A percentile compares a stretch with the other conserved stretches of the same genome.
Conservation (phyloP, 163 green algal genomes). For the Scenedesmus sp. region DNA sequence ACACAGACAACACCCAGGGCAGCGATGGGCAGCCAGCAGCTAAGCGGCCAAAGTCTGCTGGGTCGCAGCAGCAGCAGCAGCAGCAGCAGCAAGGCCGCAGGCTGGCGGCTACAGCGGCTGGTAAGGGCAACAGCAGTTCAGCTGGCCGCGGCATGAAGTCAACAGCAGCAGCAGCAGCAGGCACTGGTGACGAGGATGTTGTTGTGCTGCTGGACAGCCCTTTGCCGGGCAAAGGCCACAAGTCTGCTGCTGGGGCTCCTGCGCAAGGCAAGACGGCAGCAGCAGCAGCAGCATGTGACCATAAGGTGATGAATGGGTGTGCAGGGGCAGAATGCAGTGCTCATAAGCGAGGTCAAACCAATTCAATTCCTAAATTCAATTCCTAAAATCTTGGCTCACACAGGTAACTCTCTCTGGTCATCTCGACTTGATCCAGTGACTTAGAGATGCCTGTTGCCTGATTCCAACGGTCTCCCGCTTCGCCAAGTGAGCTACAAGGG, state of each 20-base stretch:
- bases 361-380: neutral
- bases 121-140: neutral
- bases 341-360: neutral
- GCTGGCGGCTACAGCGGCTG: conserved; percentile 12
- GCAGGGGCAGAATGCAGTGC: neutral
- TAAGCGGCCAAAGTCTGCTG: conserved; percentile 28
- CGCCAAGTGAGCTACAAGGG: neutral
- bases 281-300: neutral
- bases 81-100: neutral
- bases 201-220: neutral
- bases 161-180: conserved; percentile 2
- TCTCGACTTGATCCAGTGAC: neutral
- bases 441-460: neutral
- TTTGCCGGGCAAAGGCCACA: neutral
- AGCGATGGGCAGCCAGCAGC: neutral
- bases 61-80: too few relatives aligned
- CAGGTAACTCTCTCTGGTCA: neutral
- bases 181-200: neutral
- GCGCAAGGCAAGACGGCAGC: neutral
- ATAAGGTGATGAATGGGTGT: neutral
- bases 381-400: too few relatives aligned
- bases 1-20: neutral
- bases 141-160: neutral
- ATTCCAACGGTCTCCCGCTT: neutral
- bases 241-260: neutral